Conservation (phyloP, 495 filamentous ascomycete species). For the Aspergillus funiculosus region DNA sequence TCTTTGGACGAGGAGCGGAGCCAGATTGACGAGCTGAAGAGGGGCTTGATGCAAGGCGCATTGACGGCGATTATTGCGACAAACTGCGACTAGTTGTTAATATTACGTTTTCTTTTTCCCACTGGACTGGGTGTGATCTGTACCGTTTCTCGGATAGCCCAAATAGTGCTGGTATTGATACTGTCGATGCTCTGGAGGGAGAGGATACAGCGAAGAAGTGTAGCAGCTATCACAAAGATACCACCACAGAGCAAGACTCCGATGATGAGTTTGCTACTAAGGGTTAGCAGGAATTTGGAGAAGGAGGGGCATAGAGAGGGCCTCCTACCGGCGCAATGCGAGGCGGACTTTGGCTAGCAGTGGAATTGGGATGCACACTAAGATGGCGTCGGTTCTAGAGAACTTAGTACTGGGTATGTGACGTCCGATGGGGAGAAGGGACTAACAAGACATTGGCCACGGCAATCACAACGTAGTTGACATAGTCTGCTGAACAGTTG, state of each 20-base stretch:
- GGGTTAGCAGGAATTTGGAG: not conserved
- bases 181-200: constrained; percentile 18
- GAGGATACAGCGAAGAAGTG: constrained; percentile 22
- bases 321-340: constrained; percentile 14
- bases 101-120: not conserved
- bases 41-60: constrained; percentile 20
- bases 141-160: constrained; percentile 26
- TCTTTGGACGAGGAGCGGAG: constrained; percentile 14
- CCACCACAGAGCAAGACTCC: constrained; percentile 21
- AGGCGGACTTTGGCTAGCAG: constrained; percentile 18
- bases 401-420: not conserved
- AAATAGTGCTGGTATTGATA: constrained; percentile 20
- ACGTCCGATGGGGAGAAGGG: not conserved
- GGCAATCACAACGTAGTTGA: constrained; percentile 21
- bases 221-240: constrained; percentile 21
- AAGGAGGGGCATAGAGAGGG: not conserved
- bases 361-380: constrained; percentile 19
- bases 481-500: constrained; percentile 14
- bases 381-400: constrained; percentile 18
- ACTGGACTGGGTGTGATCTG: not conserved
- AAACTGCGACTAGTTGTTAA: constrained; percentile 14
- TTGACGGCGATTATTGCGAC: constrained; percentile 24
- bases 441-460: constrained; percentile 17
- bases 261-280: constrained; percentile 15
- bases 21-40: constrained; percentile 16